phyloP scores from a whole-genome alignment of 257 asterid genomes.

The Solanum ossicruentum region DNA sequence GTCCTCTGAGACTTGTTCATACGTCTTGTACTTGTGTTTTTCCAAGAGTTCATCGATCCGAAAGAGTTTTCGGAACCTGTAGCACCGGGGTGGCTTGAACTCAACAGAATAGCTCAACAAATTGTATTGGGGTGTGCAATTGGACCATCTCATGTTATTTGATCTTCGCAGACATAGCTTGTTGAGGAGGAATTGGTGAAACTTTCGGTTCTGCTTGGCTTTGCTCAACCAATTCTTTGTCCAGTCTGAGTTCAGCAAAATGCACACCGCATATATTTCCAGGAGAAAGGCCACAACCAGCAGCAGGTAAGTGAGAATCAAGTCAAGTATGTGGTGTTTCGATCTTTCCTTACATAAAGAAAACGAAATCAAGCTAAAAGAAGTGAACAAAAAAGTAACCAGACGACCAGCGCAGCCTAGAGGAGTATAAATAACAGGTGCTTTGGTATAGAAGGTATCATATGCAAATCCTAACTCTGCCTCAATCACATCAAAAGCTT shows the following conservation, averaged over 20 bases:
- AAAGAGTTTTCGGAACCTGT: neutral
- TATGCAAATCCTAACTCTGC: slow-evolving; percentile 37
- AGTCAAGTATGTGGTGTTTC: slow-evolving; percentile 8
- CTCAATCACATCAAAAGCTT: slow-evolving; percentile 37
- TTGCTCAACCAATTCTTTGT: slow-evolving; percentile 12
- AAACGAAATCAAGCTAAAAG: slow-evolving; percentile 5
- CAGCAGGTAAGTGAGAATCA: slow-evolving; percentile 24
- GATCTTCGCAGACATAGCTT: neutral
- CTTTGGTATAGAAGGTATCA: slow-evolving; percentile 39
- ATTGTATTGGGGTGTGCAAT: slow-evolving; percentile 30
- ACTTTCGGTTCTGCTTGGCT: neutral
- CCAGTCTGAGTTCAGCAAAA: slow-evolving; percentile 25
- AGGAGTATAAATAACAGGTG: slow-evolving; percentile 12
- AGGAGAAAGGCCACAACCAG: slow-evolving; percentile 19
- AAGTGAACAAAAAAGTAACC: slow-evolving; percentile 12
- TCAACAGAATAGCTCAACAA: slow-evolving; percentile 16
- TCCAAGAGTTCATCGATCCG: slow-evolving; percentile 15
- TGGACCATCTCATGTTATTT: slow-evolving; percentile 27
- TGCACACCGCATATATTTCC: slow-evolving; percentile 14
- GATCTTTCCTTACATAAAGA: slow-evolving; percentile 1
- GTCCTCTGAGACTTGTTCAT: slow-evolving; percentile 3
- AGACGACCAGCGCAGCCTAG: slow-evolving; percentile 11
- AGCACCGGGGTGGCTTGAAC: slow-evolving; percentile 2
- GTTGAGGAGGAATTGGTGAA: neutral
- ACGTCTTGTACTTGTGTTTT: slow-evolving; percentile 24